Conservation (phyloP, 768 basidiomycete genomes). For the Cantharellus anzutake region DNA sequence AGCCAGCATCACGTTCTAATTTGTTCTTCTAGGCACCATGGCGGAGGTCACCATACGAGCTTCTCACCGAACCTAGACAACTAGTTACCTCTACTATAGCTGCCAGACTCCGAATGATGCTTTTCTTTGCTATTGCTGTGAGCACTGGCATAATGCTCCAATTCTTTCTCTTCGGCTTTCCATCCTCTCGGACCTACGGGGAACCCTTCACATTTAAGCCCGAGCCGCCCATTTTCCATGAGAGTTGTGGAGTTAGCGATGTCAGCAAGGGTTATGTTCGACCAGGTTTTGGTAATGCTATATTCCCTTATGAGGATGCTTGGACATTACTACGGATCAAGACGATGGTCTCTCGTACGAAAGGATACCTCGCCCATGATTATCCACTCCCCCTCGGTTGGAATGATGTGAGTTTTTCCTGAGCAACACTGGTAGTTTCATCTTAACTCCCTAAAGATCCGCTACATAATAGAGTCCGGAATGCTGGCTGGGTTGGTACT, state of each 20-base stretch:
- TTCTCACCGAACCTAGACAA: background rate
- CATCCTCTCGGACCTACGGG: background rate
- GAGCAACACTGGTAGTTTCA: background rate
- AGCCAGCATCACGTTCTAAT: too few species aligned
- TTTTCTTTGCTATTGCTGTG: constrained; percentile 9
- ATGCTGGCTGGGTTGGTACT: constrained; percentile 3
- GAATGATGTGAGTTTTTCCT: constrained; percentile 4
- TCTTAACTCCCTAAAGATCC: background rate
- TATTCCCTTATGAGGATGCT: background rate
- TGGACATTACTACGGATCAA: background rate
- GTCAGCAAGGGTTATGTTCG: background rate
- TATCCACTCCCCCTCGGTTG: background rate
- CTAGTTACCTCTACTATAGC: background rate
- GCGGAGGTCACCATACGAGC: too few species aligned
- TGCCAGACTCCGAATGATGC: background rate
- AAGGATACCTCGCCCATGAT: background rate
- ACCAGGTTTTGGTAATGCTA: background rate
- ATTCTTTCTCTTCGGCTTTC: constrained; percentile 7
- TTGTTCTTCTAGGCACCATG: too few species aligned
- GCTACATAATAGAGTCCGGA: constrained; percentile 6
- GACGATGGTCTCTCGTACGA: background rate
- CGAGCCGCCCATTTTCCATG: background rate
- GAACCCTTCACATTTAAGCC: background rate
- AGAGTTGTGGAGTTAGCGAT: background rate
- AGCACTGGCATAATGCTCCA: constrained; percentile 9